Base-by-base conservation (phyloP, 2,329 filamentous ascomycete species). In the Fusarium keratoplasticum region DNA sequence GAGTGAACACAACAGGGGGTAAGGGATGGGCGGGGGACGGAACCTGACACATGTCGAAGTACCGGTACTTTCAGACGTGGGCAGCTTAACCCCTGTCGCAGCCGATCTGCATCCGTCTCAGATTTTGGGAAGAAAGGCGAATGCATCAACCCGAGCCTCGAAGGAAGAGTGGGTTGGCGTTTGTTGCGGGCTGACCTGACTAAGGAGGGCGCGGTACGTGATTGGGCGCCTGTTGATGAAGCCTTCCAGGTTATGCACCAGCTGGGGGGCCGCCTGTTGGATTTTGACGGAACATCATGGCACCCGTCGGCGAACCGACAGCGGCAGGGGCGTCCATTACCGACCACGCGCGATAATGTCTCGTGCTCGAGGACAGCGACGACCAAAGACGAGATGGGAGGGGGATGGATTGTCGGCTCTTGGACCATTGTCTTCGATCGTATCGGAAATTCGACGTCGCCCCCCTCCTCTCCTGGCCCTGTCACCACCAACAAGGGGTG, bases 101-200 rank as follows among this genome's bases (percentile, higher is more conserved):
- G 70, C 73, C 77, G 80, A 82, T 82, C 80, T 82, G 78, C 80
- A 80, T 76, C 79, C 79, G 80, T 82, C 79, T 82, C 79, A 82
- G 80, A 82, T 82, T 81, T 76, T 76, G 70, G 73, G 70, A 69
- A 70, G 67, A 74, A 68, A 72, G 71, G 74, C 73, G 69, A 79
- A 76, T 78, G 75, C 77, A 78, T 75, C 75, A 76, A 70, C 67
- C 73, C 76, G 70, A 78, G 73, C 73, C 72, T 66, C 64, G 73
- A 68, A 60, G 65, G 66, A 60, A 76, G 70, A 67, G 76, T 78
- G 74, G 74, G 69, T 67, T 73, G 74, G 73, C 61, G 70, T 71
- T 69, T 70, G 64, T 63, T 65, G 64, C 63, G 66, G 64, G 54
- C 68, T 69, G 73, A 62, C 55, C 70, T 77, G 72, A 73, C 73